Percentiles rank a stretch among this genome's conserved stretches.
Conservation (phyloP, 306 rosid species). For the Styphnolobium japonicum region DNA sequence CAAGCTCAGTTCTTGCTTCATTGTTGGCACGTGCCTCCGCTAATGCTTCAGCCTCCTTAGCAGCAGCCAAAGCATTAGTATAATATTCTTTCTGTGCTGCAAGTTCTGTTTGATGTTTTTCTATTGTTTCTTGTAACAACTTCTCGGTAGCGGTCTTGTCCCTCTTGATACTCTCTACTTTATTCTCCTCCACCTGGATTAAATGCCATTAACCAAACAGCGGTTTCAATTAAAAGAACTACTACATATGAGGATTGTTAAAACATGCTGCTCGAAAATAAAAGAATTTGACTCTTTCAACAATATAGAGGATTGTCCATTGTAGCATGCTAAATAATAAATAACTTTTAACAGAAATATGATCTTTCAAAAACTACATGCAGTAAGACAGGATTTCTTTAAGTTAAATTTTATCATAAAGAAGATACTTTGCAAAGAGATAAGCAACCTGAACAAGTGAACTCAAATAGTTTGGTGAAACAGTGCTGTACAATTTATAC, state of each 20-base stretch:
- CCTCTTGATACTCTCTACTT: slow-evolving; percentile 78
- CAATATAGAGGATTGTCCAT: not conserved
- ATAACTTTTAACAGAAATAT: not conserved
- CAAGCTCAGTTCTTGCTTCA: slow-evolving; percentile 79
- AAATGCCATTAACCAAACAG: not conserved
- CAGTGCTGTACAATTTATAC: not conserved
- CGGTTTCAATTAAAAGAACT: not conserved
- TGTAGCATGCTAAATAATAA: not conserved
- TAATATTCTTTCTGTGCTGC: slow-evolving; percentile 70
- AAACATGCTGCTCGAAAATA: not conserved
- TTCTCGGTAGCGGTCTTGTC: slow-evolving; percentile 82
- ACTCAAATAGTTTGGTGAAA: not conserved
- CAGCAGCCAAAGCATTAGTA: slow-evolving; percentile 66
- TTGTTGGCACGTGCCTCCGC: slow-evolving; percentile 71
- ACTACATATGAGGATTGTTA: not conserved
- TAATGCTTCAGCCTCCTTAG: slow-evolving; percentile 77
- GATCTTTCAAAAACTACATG: not conserved
- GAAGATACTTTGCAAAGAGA: not conserved
- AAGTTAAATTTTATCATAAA: not conserved
- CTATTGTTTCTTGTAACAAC: slow-evolving; percentile 78
- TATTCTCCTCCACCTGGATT: slow-evolving; percentile 72
- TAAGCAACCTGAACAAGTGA: not conserved
- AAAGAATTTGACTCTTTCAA: not conserved
- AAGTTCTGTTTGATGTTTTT: slow-evolving; percentile 72
- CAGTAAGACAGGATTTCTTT: not conserved